These are phyloP conservation scores for Botrytis sinoallii DNA, from an alignment of 2,329 filamentous ascomycete species.

Conservation along the genomic window DNA sequence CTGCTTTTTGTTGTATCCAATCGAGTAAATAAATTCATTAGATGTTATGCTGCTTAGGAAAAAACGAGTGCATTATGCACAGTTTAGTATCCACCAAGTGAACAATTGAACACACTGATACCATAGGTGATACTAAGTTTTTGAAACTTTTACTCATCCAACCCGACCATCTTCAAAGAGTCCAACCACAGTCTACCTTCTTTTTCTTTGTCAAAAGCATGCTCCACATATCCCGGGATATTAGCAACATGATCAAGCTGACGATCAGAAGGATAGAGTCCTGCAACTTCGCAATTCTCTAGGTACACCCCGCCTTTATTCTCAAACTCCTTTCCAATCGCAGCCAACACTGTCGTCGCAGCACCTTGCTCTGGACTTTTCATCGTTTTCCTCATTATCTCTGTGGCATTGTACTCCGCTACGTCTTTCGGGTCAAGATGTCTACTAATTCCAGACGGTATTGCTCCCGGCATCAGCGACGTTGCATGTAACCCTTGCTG, in stretches of 20 bases:
- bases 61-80: neutral
- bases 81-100: neutral
- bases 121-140: neutral
- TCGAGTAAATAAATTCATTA: neutral
- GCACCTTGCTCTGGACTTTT: slow-evolving; percentile 28
- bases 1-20: no score
- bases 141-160: neutral
- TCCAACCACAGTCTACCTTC: neutral
- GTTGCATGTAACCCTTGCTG: neutral
- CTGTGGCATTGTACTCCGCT: neutral
- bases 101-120: neutral
- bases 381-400: neutral
- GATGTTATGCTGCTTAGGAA: neutral
- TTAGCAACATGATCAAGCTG: neutral
- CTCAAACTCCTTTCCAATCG: slow-evolving; percentile 44
- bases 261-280: neutral
- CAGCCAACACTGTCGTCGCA: slow-evolving; percentile 43
- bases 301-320: slow-evolving; percentile 7
- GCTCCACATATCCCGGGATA: neutral
- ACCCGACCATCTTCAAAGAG: neutral
- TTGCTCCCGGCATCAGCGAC: neutral
- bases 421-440: neutral
- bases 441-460: neutral
- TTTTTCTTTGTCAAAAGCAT: neutral
- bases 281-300: neutral